Evolutionary conservation across 2,329 filamentous ascomycete species (phyloP).

Genomic region (Ophiostoma australiae): DNA sequence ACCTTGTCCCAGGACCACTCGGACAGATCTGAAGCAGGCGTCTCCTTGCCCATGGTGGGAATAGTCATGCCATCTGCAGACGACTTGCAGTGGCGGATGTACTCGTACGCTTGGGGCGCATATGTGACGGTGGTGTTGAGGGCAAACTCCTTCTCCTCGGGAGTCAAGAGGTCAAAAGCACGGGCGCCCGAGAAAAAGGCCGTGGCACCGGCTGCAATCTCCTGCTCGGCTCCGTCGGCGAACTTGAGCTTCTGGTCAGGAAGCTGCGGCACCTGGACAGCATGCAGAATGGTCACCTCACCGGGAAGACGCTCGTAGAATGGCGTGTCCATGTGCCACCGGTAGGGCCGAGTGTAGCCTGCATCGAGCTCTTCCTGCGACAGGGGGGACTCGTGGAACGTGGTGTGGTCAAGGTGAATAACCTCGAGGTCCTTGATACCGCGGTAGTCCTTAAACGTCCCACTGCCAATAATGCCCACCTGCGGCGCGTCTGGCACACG

Average conservation of each 20-base stretch:
- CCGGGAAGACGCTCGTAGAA: conserved; percentile 69
- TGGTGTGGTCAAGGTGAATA: conserved; percentile 25
- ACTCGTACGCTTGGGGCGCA: conserved; percentile 26
- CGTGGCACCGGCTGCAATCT: conserved; percentile 25
- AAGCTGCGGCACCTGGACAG: conserved; percentile 60
- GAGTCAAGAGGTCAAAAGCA: conserved; percentile 25
- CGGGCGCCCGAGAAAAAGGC: conserved; percentile 26
- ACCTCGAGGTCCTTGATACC: conserved; percentile 24
- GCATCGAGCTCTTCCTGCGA: conserved; percentile 39
- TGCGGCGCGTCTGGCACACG: conserved; percentile 25
- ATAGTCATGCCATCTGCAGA: conserved; percentile 25
- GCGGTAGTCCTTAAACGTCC: conserved; percentile 23
- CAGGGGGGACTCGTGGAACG: conserved; percentile 35
- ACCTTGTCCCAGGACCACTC: conserved; percentile 26
- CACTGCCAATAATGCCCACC: conserved; percentile 26
- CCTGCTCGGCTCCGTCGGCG: conserved; percentile 22
- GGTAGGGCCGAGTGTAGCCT: conserved; percentile 55
- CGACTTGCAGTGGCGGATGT: conserved; percentile 43
- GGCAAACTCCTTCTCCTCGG: conserved; percentile 25
- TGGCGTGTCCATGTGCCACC: conserved; percentile 77
- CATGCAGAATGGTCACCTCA: conserved; percentile 65
- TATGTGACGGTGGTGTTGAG: conserved; percentile 26
- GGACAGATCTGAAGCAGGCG: conserved; percentile 13
- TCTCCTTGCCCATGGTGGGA: conserved; percentile 22
- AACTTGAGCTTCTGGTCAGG: conserved; percentile 24